Conservation (phyloP, 805 yeast species). For the Kazachstania africana region DNA sequence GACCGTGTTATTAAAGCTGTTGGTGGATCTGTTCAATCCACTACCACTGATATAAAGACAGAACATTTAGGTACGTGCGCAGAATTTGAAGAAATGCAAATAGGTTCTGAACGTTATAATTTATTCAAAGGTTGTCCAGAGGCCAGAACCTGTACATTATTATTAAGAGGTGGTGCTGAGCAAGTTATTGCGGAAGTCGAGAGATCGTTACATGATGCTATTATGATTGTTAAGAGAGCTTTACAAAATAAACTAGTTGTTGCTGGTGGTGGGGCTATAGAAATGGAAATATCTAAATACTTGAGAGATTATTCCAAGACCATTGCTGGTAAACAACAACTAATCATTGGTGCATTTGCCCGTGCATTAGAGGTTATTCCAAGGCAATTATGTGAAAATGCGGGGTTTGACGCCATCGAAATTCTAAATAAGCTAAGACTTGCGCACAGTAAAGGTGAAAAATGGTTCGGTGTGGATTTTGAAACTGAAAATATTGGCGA, state of each 20-base stretch:
- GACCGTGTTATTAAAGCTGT: conserved; percentile 87
- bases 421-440: conserved; percentile 80
- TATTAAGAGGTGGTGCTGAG: conserved; percentile 95
- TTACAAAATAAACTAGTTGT: conserved; percentile 77
- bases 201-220: conserved; percentile 94
- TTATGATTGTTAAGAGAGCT: conserved; percentile 95
- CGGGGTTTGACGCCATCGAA: conserved; percentile 98
- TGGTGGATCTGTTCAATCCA: conserved; percentile 81
- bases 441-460: conserved; percentile 88
- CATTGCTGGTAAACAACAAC: conserved; percentile 92
- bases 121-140: conserved; percentile 85
- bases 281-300: conserved; percentile 88
- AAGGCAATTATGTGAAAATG: conserved; percentile 94
- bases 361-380: conserved; percentile 93
- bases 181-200: conserved; percentile 97
- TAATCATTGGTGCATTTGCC: conserved; percentile 85
- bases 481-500: conserved; percentile 71
- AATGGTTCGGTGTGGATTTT: conserved; percentile 89
- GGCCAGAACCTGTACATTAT: conserved; percentile 85
- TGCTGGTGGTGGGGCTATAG: conserved; percentile 99
- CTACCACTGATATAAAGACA: conserved; percentile 55
- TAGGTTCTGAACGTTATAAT: conserved; percentile 92
- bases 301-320: conserved; percentile 78
- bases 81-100: conserved; percentile 81
- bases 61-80: conserved; percentile 79